These are phyloP conservation scores for Fraxinus anomala DNA, from an alignment of 257 asterid genomes.

Conservation along the genomic window DNA sequence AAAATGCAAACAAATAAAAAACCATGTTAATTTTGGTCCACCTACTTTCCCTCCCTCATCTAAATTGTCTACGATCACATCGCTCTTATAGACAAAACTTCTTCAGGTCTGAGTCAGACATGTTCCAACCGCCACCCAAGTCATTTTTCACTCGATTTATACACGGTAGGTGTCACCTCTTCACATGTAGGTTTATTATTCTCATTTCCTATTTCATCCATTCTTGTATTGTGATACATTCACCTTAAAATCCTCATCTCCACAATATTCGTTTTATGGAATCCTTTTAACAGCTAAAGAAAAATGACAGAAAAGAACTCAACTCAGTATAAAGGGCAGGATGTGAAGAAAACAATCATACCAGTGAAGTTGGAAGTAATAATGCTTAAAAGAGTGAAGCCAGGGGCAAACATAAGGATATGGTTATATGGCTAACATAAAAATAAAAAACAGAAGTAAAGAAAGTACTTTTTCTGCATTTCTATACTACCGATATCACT, in stretches of 20 bases:
- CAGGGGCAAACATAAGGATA: not conserved
- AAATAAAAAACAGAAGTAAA: conserved; percentile 26
- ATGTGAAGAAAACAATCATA: not conserved
- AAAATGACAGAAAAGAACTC: not conserved
- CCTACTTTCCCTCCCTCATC: not conserved
- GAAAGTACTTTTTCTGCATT: conserved; percentile 67
- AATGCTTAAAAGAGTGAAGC: not conserved
- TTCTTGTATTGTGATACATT: not conserved
- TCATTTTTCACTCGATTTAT: not conserved
- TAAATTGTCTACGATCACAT: not conserved
- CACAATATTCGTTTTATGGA: not conserved
- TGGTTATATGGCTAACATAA: not conserved
- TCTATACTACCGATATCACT: conserved; percentile 79
- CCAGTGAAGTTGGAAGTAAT: not conserved
- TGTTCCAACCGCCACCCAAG: not conserved
- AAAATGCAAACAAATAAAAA: no score
- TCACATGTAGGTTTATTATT: not conserved
- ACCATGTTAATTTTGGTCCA: not conserved
- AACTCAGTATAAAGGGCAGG: not conserved
- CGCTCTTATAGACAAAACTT: not conserved
- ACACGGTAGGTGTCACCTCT: not conserved
- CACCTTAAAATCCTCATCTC: not conserved
- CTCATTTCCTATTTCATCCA: not conserved
- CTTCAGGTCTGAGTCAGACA: not conserved
- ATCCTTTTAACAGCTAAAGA: not conserved